Conservation (phyloP, 495 filamentous ascomycete genomes). For the Polyplosphaeria fusca region DNA sequence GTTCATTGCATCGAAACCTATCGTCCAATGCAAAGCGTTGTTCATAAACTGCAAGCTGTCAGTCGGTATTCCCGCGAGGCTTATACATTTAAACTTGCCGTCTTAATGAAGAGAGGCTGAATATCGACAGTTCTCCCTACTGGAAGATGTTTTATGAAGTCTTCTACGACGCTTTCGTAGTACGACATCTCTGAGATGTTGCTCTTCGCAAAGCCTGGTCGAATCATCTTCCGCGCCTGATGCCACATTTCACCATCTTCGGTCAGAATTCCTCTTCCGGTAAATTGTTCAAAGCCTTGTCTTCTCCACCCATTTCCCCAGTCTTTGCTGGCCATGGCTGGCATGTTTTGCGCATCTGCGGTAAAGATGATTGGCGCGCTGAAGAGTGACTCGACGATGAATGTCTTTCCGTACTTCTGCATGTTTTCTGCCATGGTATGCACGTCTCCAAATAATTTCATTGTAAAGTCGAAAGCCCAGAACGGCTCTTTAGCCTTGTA, state of each 20-base stretch:
- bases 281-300: background rate
- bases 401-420: background rate
- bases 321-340: background rate
- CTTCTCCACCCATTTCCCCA: background rate
- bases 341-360: background rate
- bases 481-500: background rate
- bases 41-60: background rate
- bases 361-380: background rate
- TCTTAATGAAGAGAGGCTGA: background rate
- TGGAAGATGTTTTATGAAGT: background rate
- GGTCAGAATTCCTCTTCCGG: background rate
- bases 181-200: background rate
- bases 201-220: background rate
- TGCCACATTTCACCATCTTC: background rate
- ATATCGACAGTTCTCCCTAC: background rate
- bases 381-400: background rate
- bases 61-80: background rate
- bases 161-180: background rate
- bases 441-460: background rate
- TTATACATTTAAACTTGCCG: background rate
- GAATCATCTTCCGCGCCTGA: background rate
- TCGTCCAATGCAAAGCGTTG: background rate
- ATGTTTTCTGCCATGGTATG: background rate
- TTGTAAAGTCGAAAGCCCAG: background rate
- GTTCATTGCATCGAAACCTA: background rate